A percentile compares a stretch with the other conserved stretches of the same genome.
These are phyloP conservation scores for Echinochloa phyllopogon DNA, from an alignment of 176 grass and related monocot species.

Conservation along the genomic window DNA sequence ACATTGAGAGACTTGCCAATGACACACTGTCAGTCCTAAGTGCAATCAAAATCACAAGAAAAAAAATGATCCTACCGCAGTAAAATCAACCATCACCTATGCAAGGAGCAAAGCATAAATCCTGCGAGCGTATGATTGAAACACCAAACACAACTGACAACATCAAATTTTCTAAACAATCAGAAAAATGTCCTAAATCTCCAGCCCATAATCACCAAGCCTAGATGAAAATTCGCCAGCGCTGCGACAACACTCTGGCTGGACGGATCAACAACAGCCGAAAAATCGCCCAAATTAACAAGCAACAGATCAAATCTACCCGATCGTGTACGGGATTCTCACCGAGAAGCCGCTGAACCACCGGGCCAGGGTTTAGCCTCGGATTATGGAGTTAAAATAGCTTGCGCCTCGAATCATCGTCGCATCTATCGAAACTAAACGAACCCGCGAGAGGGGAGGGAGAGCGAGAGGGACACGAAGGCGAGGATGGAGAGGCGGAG, in stretches of 20 bases:
- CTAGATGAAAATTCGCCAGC: neutral
- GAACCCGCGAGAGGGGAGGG: slow-evolving; percentile 3
- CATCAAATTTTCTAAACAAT: neutral
- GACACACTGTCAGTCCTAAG: slow-evolving; percentile 15
- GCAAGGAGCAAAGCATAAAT: slow-evolving; percentile 2
- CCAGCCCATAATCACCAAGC: neutral
- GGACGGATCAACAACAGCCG: slow-evolving; percentile 1
- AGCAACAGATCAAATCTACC: slow-evolving; percentile 6
- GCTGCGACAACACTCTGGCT: neutral
- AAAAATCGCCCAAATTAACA: slow-evolving; percentile 10
- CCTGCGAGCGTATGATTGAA: neutral
- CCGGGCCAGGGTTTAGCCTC: neutral
- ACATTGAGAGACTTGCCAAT: neutral
- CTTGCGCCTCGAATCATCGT: neutral
- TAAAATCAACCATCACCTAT: slow-evolving; percentile 2
- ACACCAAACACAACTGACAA: neutral
- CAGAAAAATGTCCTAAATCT: slow-evolving; percentile 17
- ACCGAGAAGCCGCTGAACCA: neutral
- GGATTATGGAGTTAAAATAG: slow-evolving; percentile 29
- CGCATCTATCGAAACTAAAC: slow-evolving; percentile 22
- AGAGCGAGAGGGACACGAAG: neutral
- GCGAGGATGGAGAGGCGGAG: slow-evolving; percentile 2
- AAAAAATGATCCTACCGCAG: neutral
- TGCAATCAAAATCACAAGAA: slow-evolving; percentile 26
- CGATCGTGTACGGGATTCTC: slow-evolving; percentile 30